These are phyloP conservation scores for Phaffia tasmanica DNA, from an alignment of 768 basidiomycete species.

Conservation along the genomic window DNA sequence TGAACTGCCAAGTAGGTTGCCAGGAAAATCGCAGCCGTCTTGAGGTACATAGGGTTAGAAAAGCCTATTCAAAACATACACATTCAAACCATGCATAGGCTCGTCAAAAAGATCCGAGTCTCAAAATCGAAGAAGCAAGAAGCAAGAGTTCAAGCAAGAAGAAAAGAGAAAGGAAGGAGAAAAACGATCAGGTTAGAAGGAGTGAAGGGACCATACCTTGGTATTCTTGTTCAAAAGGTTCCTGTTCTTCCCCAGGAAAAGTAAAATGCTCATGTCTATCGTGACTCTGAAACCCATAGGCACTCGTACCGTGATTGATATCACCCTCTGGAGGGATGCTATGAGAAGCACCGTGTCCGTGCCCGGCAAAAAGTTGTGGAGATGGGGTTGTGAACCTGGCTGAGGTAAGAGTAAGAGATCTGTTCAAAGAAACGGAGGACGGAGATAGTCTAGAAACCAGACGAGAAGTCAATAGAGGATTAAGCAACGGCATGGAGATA, in stretches of 20 bases:
- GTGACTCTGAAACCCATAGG: slow-evolving; percentile 11
- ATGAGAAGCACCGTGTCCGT: background rate
- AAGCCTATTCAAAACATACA: background rate
- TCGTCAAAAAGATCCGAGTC: background rate
- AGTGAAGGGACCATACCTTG: background rate
- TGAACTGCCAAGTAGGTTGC: background rate
- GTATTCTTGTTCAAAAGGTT: background rate
- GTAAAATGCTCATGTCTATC: slow-evolving; percentile 12
- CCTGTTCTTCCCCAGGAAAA: slow-evolving; percentile 5
- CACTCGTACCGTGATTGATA: slow-evolving; percentile 2
- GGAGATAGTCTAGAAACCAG: too few species aligned
- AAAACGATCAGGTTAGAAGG: background rate
- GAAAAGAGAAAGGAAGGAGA: background rate
- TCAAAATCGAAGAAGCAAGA: background rate
- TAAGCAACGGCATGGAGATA: too few species aligned
- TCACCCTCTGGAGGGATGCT: slow-evolving; percentile 7
- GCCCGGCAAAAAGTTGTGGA: too few species aligned
- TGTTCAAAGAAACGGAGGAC: too few species aligned
- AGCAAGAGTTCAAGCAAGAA: background rate
- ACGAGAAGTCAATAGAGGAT: too few species aligned
- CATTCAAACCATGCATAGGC: background rate
- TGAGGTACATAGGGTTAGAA: background rate
- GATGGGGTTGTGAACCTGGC: too few species aligned
- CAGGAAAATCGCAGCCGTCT: background rate
- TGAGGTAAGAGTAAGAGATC: too few species aligned